These are phyloP conservation scores for Diaporthe helianthi DNA, from an alignment of 2,329 filamentous ascomycete genomes.

Conservation along the genomic window DNA sequence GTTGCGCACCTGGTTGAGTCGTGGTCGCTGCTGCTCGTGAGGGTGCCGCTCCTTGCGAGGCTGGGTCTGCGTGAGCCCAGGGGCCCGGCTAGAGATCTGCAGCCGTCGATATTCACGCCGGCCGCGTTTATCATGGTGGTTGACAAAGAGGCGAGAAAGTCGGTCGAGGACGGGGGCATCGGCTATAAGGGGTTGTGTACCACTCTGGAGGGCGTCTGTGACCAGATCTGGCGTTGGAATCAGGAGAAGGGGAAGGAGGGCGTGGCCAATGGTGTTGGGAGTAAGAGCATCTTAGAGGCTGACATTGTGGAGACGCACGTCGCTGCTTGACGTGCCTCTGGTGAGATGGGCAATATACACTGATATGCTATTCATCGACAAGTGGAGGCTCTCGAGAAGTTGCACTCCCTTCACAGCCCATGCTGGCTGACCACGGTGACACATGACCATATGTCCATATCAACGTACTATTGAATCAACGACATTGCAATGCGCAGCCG, in stretches of 20 bases:
- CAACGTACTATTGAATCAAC: background rate
- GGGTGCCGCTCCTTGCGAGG: slow-evolving; percentile 36
- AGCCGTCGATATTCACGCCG: slow-evolving; percentile 49
- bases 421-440: no score
- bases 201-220: slow-evolving; percentile 51
- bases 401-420: background rate
- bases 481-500: background rate
- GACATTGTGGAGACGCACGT: slow-evolving; percentile 17
- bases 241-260: slow-evolving; percentile 10
- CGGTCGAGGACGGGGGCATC: slow-evolving; percentile 49
- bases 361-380: no score
- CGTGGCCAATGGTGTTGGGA: background rate
- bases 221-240: slow-evolving; percentile 52
- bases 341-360: no score
- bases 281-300: slow-evolving; percentile 6
- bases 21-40: slow-evolving; percentile 42
- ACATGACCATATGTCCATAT: background rate
- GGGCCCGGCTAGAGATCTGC: slow-evolving; percentile 47
- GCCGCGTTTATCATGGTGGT: slow-evolving; percentile 47
- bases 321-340: background rate
- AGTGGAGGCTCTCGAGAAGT: background rate
- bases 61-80: slow-evolving; percentile 42
- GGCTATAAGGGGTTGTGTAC: slow-evolving; percentile 48
- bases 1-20: slow-evolving; percentile 48
- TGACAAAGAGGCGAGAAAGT: slow-evolving; percentile 46